Percentiles rank a stretch among this genome's conserved stretches.
phyloP scores from a whole-genome alignment of 106 monocot species.

The Gastrodia elata region DNA sequence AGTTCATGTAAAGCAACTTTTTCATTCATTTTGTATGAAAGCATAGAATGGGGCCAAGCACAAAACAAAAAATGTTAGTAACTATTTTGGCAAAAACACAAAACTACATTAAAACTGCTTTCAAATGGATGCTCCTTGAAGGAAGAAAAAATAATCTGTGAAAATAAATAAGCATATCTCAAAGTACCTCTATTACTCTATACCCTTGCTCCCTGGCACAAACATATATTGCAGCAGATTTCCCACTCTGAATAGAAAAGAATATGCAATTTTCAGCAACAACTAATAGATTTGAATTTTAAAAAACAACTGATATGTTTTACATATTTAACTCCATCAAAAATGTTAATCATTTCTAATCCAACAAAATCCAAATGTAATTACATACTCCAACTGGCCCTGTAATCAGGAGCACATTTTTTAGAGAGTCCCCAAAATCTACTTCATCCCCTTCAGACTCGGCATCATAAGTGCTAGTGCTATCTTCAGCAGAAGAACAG shows the following conservation, averaged over 20 bases:
- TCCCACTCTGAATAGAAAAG: slow-evolving; percentile 74
- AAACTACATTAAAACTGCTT: too few species aligned
- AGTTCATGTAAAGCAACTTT: too few species aligned
- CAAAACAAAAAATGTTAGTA: too few species aligned
- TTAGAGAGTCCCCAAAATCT: slow-evolving; percentile 27
- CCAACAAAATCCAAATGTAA: background rate
- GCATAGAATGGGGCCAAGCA: too few species aligned
- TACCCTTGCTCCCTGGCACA: slow-evolving; percentile 93
- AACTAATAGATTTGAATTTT: background rate
- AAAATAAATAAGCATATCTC: background rate
- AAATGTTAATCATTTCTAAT: background rate
- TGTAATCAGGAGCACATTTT: slow-evolving; percentile 76
- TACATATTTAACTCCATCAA: background rate
- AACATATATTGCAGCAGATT: slow-evolving; percentile 92
- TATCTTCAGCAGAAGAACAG: slow-evolving; percentile 20
- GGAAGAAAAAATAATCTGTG: background rate
- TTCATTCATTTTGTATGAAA: too few species aligned
- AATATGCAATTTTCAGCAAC: slow-evolving; percentile 2
- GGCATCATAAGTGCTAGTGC: slow-evolving; percentile 29
- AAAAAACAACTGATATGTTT: background rate
- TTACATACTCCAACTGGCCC: slow-evolving; percentile 85
- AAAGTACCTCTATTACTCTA: slow-evolving; percentile 85
- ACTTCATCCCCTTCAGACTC: slow-evolving; percentile 62
- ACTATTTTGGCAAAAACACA: too few species aligned
- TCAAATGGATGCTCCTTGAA: background rate